Conservation (phyloP, 352 stramenopile species). For the Phytopythium delawarense region DNA sequence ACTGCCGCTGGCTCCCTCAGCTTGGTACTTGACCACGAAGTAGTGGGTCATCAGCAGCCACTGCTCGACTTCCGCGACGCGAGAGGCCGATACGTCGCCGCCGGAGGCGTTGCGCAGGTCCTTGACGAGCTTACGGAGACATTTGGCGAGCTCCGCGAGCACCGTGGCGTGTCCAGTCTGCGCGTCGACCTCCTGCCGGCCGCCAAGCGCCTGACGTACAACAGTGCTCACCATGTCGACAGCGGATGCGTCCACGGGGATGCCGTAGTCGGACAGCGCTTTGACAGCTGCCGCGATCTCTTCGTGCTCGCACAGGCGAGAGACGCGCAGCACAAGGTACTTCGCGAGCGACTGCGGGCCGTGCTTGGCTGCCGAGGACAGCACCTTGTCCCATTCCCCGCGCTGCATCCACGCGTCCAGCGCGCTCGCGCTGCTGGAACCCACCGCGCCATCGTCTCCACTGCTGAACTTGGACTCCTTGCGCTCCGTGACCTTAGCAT, state of each 20-base stretch:
- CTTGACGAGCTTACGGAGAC: slow-evolving; percentile 65
- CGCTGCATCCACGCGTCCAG: slow-evolving; percentile 91
- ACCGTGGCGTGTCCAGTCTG: slow-evolving; percentile 35
- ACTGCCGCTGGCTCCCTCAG: slow-evolving; percentile 19
- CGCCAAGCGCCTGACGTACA: slow-evolving; percentile 48
- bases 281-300: slow-evolving; percentile 76
- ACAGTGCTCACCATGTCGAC: slow-evolving; percentile 57
- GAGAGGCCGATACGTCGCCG: slow-evolving; percentile 45
- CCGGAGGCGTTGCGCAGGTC: slow-evolving; percentile 40
- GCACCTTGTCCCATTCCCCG: slow-evolving; percentile 92
- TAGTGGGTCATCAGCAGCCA: slow-evolving; percentile 76
- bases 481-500: slow-evolving; percentile 46
- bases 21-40: slow-evolving; percentile 71
- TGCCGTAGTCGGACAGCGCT: slow-evolving; percentile 70
- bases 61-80: slow-evolving; percentile 73
- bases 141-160: slow-evolving; percentile 67
- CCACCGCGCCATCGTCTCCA: slow-evolving; percentile 30
- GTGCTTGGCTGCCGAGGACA: slow-evolving; percentile 81
- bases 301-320: slow-evolving; percentile 64
- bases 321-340: slow-evolving; percentile 81
- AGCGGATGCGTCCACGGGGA: slow-evolving; percentile 54
- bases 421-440: slow-evolving; percentile 36
- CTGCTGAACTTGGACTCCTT: slow-evolving; percentile 50
- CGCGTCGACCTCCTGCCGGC: slow-evolving; percentile 36
- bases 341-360: slow-evolving; percentile 71